Conservation (phyloP, 2,329 filamentous ascomycete genomes). For the Phialemoniopsis sp. region DNA sequence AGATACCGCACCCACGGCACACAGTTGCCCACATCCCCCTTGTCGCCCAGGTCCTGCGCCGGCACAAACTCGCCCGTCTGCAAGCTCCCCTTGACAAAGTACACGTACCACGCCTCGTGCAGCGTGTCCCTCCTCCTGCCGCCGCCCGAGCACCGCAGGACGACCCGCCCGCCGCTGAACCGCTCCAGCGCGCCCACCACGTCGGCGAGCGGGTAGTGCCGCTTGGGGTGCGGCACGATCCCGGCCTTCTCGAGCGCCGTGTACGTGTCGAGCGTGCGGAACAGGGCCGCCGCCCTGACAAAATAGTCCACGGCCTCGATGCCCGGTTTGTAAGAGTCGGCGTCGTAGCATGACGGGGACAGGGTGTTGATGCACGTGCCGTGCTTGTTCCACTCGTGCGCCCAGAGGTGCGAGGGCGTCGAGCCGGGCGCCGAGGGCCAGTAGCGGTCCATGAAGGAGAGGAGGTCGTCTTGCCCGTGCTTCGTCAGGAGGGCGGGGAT, state of each 20-base stretch:
- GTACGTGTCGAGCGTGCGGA: slow-evolving; percentile 37
- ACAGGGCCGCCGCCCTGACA: slow-evolving; percentile 31
- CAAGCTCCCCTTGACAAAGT: slow-evolving; percentile 46
- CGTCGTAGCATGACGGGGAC: slow-evolving; percentile 57
- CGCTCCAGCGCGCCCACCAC: slow-evolving; percentile 36
- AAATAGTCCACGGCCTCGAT: slow-evolving; percentile 42
- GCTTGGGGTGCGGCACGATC: slow-evolving; percentile 26
- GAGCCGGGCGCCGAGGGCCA: slow-evolving; percentile 17
- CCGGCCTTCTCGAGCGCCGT: slow-evolving; percentile 28
- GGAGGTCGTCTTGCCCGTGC: slow-evolving; percentile 30
- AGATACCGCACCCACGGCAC: slow-evolving; percentile 31
- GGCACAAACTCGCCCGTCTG: slow-evolving; percentile 45
- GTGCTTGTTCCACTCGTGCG: slow-evolving; percentile 69
- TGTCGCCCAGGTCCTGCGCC: slow-evolving; percentile 26
- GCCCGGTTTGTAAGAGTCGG: slow-evolving; percentile 33
- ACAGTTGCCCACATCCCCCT: slow-evolving; percentile 34
- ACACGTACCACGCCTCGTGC: slow-evolving; percentile 50
- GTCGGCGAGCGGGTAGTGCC: slow-evolving; percentile 36
- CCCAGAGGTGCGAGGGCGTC: slow-evolving; percentile 50
- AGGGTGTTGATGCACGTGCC: slow-evolving; percentile 71
- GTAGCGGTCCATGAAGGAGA: slow-evolving; percentile 35
- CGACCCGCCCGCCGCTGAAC: slow-evolving; percentile 38
- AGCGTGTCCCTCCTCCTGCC: slow-evolving; percentile 31
- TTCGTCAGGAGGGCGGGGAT: slow-evolving; percentile 34
- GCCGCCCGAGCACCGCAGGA: slow-evolving; percentile 31